phyloP scores from a whole-genome alignment of 768 basidiomycete species.

The Tephrocybe sp. region DNA sequence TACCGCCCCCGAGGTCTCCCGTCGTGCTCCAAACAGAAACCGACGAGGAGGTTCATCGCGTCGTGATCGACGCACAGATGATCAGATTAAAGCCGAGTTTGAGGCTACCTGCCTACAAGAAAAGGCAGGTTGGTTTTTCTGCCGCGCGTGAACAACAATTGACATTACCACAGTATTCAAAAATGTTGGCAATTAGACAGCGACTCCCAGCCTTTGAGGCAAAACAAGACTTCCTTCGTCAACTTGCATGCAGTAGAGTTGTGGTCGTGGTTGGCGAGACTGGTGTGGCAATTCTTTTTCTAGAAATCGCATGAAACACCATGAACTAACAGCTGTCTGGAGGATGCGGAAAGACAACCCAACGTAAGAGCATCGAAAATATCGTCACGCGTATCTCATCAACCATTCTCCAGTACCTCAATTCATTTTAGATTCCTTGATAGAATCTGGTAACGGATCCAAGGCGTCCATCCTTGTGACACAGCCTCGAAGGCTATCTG shows the following conservation, averaged over 20 bases:
- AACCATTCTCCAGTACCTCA: constrained; percentile 57
- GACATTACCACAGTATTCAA: constrained; percentile 37
- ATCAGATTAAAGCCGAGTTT: constrained; percentile 52
- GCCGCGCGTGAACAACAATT: background rate
- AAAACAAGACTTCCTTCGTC: constrained; percentile 56
- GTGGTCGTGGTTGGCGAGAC: constrained; percentile 91
- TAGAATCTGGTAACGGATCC: constrained; percentile 56
- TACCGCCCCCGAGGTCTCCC: constrained; percentile 1
- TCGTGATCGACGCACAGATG: constrained; percentile 43
- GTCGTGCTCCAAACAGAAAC: constrained; percentile 3
- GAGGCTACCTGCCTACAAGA: constrained; percentile 37
- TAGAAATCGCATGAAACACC: constrained; percentile 5
- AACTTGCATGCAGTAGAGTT: constrained; percentile 58
- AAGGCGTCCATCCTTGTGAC: constrained; percentile 78
- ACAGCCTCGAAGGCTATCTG: constrained; percentile 87
- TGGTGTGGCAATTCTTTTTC: constrained; percentile 34
- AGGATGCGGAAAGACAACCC: constrained; percentile 92
- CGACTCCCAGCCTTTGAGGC: constrained; percentile 77
- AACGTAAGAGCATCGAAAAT: constrained; percentile 42
- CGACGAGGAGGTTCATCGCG: constrained; percentile 20
- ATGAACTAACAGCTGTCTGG: constrained; percentile 1
- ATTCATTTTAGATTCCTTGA: constrained; percentile 84
- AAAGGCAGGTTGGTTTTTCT: constrained; percentile 25
- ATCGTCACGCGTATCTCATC: background rate
- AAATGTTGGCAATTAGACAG: constrained; percentile 53